Base-by-base conservation (phyloP, 805 yeast genomes). In the Yueomyces sp. region DNA sequence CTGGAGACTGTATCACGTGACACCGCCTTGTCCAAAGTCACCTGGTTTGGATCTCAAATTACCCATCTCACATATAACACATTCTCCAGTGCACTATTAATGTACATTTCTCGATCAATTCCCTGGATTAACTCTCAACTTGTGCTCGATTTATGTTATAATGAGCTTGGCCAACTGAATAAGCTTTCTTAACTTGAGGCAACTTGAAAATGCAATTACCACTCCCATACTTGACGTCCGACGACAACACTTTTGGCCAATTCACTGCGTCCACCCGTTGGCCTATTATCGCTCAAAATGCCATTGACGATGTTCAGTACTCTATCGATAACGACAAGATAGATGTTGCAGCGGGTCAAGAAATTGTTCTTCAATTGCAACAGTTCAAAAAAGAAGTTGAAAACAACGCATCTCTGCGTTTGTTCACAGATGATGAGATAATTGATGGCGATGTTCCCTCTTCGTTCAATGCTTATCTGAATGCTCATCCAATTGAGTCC, bases 191-290 rank as follows among this genome's bases (percentile, higher is more conserved):
- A 19, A 19, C 19, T 19, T 19, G 19, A 19, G 19, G 19, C 19
- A 19, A 19, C 19, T 19, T 19, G 19, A 19, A 19, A 19, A 19
- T 19, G 19, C 19, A 19, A 11, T 28, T 58, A 19, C 66, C 69
- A 9, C 55, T 50, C 39, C 64, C 63, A 30, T 84, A 81, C 59
- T 68, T 63, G 57, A 85, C 82, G 60, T 73, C 73, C 57, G 94
- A 86, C 55, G 62, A 68, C 36, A 73, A 70, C 45, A 84, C 96
- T 3, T 92, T 92, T 60, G 97, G 95, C 7, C 78, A 73, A 56
- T 69, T 76, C 34, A 87, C 97, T 0, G 82, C 85, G 7, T 71
- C 76, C 49, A 68, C 69, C 36, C 79, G 98, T 62, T 92, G 97
- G 96, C 90, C 95, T 30, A 77, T 76, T 44, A 85, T 92, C 50